These are phyloP conservation scores for Herpetomonas samuelpessoai DNA, from an alignment of 208 protist species.

Conservation along the genomic window DNA sequence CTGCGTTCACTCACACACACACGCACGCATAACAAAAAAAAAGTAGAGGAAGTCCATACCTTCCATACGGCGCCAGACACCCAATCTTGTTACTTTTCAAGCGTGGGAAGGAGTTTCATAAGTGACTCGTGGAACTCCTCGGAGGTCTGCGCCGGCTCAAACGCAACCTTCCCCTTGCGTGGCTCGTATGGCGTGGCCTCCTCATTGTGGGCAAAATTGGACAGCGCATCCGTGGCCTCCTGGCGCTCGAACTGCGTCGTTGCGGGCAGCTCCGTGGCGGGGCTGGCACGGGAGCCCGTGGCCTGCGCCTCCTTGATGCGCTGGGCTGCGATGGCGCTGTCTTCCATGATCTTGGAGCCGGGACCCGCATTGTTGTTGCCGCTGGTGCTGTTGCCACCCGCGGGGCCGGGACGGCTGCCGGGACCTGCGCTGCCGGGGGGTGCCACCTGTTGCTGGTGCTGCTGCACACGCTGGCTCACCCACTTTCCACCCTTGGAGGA, in stretches of 20 bases:
- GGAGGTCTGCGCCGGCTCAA: conserved; percentile 22
- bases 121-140: conserved; percentile 45
- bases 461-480: conserved; percentile 21
- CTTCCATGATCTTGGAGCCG: conserved; percentile 33
- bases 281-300: conserved; percentile 5
- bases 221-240: conserved; percentile 78
- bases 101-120: no score
- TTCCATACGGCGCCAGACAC: no score
- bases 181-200: conserved; percentile 22
- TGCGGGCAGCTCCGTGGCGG: conserved; percentile 36
- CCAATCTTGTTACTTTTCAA: no score
- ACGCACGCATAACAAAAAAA: no score
- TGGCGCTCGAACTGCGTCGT: conserved; percentile 72
- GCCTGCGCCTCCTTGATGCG: conserved; percentile 34
- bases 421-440: conserved; percentile 10
- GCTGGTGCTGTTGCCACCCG: conserved; percentile 17
- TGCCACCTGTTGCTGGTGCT: conserved; percentile 17
- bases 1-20: no score
- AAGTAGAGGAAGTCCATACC: no score
- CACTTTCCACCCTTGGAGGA: conserved; percentile 24
- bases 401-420: not conserved
- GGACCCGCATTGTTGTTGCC: conserved; percentile 24
- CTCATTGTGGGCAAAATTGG: conserved; percentile 77
- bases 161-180: conserved; percentile 24
- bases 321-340: conserved; percentile 42